phyloP scores from a whole-genome alignment of 352 stramenopile genomes.

The Aphanomyces astaci region DNA sequence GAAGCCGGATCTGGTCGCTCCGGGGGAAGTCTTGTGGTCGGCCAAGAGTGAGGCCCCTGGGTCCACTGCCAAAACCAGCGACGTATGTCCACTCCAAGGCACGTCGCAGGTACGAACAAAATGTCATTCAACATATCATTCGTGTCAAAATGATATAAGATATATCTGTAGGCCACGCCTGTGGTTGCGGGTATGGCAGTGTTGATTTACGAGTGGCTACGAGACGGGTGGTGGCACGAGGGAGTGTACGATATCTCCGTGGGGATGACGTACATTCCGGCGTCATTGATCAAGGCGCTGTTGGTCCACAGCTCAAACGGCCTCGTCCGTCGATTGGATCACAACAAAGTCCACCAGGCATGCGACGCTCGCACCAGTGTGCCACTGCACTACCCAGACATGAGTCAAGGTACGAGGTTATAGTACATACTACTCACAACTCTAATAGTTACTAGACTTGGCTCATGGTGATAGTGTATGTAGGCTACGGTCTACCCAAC shows the following conservation, averaged over 20 bases:
- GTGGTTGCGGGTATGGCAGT: constrained; percentile 68
- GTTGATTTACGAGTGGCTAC: constrained; percentile 67
- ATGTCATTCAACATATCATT: not conserved
- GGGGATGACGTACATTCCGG: constrained; percentile 52
- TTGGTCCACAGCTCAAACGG: constrained; percentile 69
- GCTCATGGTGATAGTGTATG: not conserved
- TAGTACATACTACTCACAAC: too few relatives aligned
- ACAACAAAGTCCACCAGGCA: constrained; percentile 33
- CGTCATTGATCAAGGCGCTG: constrained; percentile 63
- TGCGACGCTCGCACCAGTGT: constrained; percentile 30
- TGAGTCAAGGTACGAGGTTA: constrained; percentile 39
- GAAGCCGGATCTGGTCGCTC: constrained; percentile 83
- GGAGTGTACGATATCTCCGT: constrained; percentile 45
- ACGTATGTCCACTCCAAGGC: constrained; percentile 67
- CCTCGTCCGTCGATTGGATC: constrained; percentile 43
- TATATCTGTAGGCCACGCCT: constrained; percentile 36
- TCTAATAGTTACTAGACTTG: too few relatives aligned
- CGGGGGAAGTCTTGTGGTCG: constrained; percentile 75
- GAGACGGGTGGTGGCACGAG: constrained; percentile 69
- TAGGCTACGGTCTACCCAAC: constrained; percentile 70
- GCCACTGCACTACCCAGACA: constrained; percentile 49
- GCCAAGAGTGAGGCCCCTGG: constrained; percentile 53
- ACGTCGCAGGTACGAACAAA: constrained; percentile 40
- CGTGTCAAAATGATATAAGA: too few relatives aligned
- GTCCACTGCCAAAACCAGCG: constrained; percentile 43